phyloP scores from a whole-genome alignment of 345 rosid species.

The Theobroma cacao region DNA sequence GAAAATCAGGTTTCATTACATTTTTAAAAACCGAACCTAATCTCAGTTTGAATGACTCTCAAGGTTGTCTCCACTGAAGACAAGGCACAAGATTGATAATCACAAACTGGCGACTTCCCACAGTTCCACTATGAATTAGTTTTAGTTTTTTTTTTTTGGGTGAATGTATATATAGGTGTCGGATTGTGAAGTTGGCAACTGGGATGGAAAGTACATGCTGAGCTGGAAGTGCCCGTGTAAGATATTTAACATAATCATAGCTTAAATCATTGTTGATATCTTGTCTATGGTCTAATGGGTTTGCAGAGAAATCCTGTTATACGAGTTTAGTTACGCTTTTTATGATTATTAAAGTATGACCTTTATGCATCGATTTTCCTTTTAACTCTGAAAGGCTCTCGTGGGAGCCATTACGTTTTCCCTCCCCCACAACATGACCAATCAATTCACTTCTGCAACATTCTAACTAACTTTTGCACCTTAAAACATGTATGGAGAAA shows the following conservation, averaged over 20 bases:
- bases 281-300: neutral
- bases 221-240: neutral
- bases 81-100: conserved; percentile 14
- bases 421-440: neutral
- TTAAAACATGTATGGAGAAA: no score
- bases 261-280: conserved; percentile 4
- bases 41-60: conserved; percentile 23
- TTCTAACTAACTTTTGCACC: no score
- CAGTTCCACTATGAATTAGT: neutral
- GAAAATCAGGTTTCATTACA: conserved; percentile 35
- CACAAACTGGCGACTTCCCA: conserved; percentile 5
- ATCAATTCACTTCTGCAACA: neutral
- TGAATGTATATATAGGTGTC: neutral
- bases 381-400: neutral
- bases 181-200: neutral
- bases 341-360: neutral
- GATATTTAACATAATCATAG: neutral
- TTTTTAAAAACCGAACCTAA: conserved; percentile 11
- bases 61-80: conserved; percentile 22
- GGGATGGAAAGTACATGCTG: neutral
- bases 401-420: neutral
- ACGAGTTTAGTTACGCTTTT: neutral
- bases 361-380: neutral
- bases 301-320: neutral
- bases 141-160: neutral